Conservation (phyloP, 495 filamentous ascomycete genomes). For the Recurvomyces mirabilis region DNA sequence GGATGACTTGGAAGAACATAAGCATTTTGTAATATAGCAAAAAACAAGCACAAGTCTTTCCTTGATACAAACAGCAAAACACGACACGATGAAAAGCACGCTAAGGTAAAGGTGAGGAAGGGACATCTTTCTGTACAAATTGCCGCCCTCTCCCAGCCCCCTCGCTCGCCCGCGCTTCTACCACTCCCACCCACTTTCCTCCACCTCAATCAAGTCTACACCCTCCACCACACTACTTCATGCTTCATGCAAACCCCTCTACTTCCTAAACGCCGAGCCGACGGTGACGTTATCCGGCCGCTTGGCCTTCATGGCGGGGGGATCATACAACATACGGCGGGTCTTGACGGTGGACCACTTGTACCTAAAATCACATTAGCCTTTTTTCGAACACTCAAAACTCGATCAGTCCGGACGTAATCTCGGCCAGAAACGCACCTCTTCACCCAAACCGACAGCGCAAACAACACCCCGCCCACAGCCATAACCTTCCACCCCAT, state of each 20-base stretch:
- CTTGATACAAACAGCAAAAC: no score
- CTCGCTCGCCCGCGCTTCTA: background rate
- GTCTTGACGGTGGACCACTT: slow-evolving; percentile 96
- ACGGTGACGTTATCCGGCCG: slow-evolving; percentile 8
- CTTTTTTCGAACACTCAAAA: no score
- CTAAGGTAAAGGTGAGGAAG: slow-evolving; percentile 13
- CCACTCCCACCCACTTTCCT: background rate
- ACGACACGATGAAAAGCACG: slow-evolving; percentile 16
- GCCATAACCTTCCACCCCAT: slow-evolving; percentile 94
- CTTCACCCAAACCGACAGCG: slow-evolving; percentile 94
- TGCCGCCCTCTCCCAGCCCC: background rate
- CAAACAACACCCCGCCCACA: slow-evolving; percentile 65
- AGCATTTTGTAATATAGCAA: no score
- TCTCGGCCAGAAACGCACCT: slow-evolving; percentile 31
- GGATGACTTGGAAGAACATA: no score
- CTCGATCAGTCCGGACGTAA: no score
- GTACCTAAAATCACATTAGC: no score
- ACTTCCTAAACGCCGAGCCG: slow-evolving; percentile 12
- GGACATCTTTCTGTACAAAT: slow-evolving; percentile 12
- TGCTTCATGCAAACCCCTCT: no score
- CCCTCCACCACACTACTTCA: no score
- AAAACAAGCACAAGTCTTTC: no score
- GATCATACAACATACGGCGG: slow-evolving; percentile 79
- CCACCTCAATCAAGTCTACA: no score
- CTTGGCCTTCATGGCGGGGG: slow-evolving; percentile 28